Conservation (phyloP, 1,139 yeast genomes). For the Pichia sp. region DNA sequence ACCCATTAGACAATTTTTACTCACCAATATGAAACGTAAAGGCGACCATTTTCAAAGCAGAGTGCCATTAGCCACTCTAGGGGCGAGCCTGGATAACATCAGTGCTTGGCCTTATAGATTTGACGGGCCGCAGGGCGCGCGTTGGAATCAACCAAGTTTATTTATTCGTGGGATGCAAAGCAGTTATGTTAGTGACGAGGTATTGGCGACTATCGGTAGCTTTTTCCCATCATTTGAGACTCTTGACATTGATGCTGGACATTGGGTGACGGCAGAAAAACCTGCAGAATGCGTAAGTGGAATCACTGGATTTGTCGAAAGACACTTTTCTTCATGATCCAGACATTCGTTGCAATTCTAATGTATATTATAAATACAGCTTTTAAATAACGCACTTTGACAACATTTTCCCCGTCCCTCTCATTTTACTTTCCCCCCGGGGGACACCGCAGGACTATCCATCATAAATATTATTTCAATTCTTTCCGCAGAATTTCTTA, state of each 20-base stretch:
- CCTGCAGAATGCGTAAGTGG: conserved; percentile 59
- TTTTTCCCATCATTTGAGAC: conserved; percentile 71
- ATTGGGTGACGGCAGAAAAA: conserved; percentile 82
- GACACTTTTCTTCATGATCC: neutral
- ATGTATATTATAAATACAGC: too few relatives aligned
- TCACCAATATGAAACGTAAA: conserved; percentile 55
- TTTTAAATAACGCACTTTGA: too few relatives aligned
- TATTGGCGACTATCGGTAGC: conserved; percentile 61
- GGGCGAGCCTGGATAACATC: conserved; percentile 53
- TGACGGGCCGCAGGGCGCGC: conserved; percentile 25
- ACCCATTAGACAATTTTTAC: conserved; percentile 67
- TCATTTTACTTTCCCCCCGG: too few relatives aligned
- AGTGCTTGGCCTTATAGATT: conserved; percentile 75
- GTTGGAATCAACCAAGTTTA: conserved; percentile 67
- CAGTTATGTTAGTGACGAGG: conserved; percentile 79
- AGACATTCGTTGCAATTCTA: too few relatives aligned
- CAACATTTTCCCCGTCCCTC: too few relatives aligned
- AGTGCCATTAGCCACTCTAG: conserved; percentile 64
- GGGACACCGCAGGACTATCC: too few relatives aligned
- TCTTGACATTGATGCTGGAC: conserved; percentile 74
- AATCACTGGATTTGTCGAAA: conserved; percentile 44
- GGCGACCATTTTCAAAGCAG: conserved; percentile 22
- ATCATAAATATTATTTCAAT: too few relatives aligned
- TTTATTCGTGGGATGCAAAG: conserved; percentile 78
- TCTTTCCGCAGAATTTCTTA: too few relatives aligned